Evolutionary conservation across 2,329 filamentous ascomycete species (phyloP), one percentile per base, ranked within the genome.

Genomic region (Orbilia quercus): DNA sequence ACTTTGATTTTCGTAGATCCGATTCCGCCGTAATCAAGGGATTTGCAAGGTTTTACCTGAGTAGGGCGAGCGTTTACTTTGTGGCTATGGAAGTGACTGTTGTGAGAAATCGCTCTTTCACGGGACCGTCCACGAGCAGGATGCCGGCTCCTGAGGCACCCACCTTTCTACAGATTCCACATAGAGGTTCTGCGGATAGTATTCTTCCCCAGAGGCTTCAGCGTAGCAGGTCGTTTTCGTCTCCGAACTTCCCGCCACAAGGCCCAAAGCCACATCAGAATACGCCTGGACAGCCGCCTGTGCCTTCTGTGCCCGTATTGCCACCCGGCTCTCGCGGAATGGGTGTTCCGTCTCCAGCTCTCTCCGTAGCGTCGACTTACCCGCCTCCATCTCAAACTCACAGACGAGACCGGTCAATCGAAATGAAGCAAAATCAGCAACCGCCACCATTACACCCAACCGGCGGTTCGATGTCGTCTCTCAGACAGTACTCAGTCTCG

Each of bases 31-130:
- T 72, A 45, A 65, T 72, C 36, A 72, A 72, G 47, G 67, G 67
- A 47, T 65, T 72, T 31, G 67, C 67, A 9, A 64, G 67, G 36
- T 72, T 72, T 55, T 72, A 72, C 45, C 59, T 72, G 18, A 72
- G 67, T 45, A 63, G 67, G 48, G 67, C 67, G 44, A 72, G 67
- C 45, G 67, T 72, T 28, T 72, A 72, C 47, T 72, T 72, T 65
- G 67, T 72, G 59, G 67, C 67, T 16, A 72, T 72, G 67, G 67
- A 72, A 23, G 67, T 72, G 34, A 44, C 25, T 51, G 57, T 72
- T 23, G 59, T 72, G 5, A 58, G 67, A 28, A 72, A 72, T 14
- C 67, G 67, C 28, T 72, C 67, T 7, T 72, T 72, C 23, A 72
- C 67, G 9, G 67, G 67, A n/a, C 67, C 67, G 18, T 72, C 67